Evolutionary conservation across 2,329 filamentous ascomycete genomes (phyloP).

Genomic region (Paecilomyces dactylethromorphus): DNA sequence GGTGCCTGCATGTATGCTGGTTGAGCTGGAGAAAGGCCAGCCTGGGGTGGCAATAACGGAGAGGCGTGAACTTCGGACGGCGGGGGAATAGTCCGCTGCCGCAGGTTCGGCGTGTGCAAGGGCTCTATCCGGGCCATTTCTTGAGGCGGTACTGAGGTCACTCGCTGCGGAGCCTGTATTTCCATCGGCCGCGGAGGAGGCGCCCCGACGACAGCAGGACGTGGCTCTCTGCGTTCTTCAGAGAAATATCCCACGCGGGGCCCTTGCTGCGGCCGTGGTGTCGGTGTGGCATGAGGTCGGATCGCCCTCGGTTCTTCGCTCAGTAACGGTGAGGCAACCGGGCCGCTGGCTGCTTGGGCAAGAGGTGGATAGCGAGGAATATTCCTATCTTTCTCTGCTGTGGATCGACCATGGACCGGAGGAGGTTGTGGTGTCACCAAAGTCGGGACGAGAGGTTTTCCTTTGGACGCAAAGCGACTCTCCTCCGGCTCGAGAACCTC

Average conservation of each 20-base stretch:
- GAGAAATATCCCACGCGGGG: conserved; percentile 39
- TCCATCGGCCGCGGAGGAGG: conserved; percentile 22
- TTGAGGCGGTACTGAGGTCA: conserved; percentile 17
- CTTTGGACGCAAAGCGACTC: conserved; percentile 20
- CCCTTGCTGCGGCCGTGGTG: conserved; percentile 29
- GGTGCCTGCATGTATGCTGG: conserved; percentile 24
- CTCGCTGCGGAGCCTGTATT: conserved; percentile 22
- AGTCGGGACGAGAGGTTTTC: conserved; percentile 18
- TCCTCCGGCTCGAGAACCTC: conserved; percentile 31
- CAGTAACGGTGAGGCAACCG: conserved; percentile 17
- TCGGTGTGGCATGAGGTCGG: conserved; percentile 22
- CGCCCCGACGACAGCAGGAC: conserved; percentile 14
- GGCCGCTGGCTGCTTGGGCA: conserved; percentile 30
- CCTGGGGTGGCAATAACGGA: conserved; percentile 14
- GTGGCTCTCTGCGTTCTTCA: conserved; percentile 31
- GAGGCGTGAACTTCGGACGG: conserved; percentile 15
- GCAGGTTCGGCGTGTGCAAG: conserved; percentile 17
- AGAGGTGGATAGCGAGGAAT: conserved; percentile 30
- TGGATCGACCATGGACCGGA: conserved; percentile 20
- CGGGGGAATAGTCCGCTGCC: conserved; percentile 8
- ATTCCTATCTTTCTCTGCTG: conserved; percentile 29
- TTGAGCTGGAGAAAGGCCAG: conserved; percentile 12
- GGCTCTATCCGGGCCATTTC: conserved; percentile 30
- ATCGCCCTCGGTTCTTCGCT: conserved; percentile 28
- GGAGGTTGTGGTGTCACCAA: conserved; percentile 23